Evolutionary conservation across 768 basidiomycete genomes (phyloP).

Genomic region (Xerocomellus chrysenteron): DNA sequence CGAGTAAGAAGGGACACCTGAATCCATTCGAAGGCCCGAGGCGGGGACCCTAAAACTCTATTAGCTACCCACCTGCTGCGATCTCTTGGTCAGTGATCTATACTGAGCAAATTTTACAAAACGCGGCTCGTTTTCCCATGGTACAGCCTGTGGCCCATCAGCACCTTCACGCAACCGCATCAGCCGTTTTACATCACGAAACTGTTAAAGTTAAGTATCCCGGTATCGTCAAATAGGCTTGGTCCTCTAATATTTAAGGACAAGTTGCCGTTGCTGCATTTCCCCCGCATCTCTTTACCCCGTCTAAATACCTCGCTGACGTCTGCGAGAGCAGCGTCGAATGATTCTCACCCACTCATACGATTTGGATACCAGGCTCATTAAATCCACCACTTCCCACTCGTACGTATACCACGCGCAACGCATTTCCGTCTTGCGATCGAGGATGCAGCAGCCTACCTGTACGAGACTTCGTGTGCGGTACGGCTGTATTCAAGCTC

Average conservation of each 20-base stretch:
- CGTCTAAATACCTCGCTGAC: slow-evolving; percentile 10
- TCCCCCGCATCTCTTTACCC: slow-evolving; percentile 7
- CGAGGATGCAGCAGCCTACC: slow-evolving; percentile 65
- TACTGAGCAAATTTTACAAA: slow-evolving; percentile 13
- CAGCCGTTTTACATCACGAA: slow-evolving; percentile 36
- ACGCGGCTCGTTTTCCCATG: slow-evolving; percentile 25
- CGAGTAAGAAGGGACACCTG: slow-evolving; percentile 2
- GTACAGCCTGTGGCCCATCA: neutral
- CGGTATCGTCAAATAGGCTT: slow-evolving; percentile 18
- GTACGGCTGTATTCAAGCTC: slow-evolving; percentile 14
- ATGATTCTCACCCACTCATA: slow-evolving; percentile 28
- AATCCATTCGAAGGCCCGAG: slow-evolving; percentile 6
- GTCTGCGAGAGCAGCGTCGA: slow-evolving; percentile 19
- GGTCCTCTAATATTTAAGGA: slow-evolving; percentile 32
- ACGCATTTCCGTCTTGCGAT: slow-evolving; percentile 8
- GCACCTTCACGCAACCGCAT: slow-evolving; percentile 22
- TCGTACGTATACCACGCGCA: slow-evolving; percentile 20
- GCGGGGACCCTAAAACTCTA: slow-evolving; percentile 33
- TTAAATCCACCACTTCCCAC: slow-evolving; percentile 29
- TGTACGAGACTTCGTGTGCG: slow-evolving; percentile 59
- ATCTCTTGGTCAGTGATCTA: slow-evolving; percentile 20
- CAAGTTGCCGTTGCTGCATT: slow-evolving; percentile 14
- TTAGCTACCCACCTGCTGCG: slow-evolving; percentile 23
- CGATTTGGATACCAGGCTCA: slow-evolving; percentile 22
- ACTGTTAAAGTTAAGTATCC: slow-evolving; percentile 31